These are phyloP conservation scores for Anisodus tanguticus DNA, from an alignment of 257 asterid species.

Conservation along the genomic window DNA sequence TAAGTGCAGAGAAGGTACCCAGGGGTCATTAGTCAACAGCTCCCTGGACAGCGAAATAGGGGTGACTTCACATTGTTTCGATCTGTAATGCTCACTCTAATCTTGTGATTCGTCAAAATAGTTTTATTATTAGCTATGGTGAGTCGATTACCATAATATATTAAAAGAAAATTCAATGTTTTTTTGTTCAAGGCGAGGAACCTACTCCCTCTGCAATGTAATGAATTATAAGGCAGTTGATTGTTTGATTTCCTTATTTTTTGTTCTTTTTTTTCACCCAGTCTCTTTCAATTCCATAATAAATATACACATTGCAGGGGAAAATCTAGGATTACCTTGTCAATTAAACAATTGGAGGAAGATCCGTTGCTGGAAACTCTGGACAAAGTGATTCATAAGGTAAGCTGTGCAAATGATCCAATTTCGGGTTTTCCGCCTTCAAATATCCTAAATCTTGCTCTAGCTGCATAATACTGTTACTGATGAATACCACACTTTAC, in stretches of 20 bases:
- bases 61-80: too few species aligned
- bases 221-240: neutral
- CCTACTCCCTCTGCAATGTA: neutral
- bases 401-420: slow-evolving; percentile 27
- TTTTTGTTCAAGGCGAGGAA: neutral
- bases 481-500: slow-evolving; percentile 34
- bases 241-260: neutral
- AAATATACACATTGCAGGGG: slow-evolving; percentile 26
- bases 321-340: slow-evolving; percentile 74
- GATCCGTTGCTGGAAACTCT: slow-evolving; percentile 91
- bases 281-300: neutral
- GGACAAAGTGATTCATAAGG: slow-evolving; percentile 97
- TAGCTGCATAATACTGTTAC: slow-evolving; percentile 13
- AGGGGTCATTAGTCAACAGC: too few species aligned
- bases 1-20: too few species aligned
- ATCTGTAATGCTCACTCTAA: neutral
- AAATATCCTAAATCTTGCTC: neutral
- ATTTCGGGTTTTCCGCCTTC: neutral
- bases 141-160: neutral
- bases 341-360: slow-evolving; percentile 90
- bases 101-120: neutral
- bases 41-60: too few species aligned
- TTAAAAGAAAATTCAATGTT: too few species aligned
- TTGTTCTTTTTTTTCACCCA: too few species aligned
- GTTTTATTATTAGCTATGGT: neutral